phyloP scores from a whole-genome alignment of 345 rosid genomes.

The Hevea brasiliensis region DNA sequence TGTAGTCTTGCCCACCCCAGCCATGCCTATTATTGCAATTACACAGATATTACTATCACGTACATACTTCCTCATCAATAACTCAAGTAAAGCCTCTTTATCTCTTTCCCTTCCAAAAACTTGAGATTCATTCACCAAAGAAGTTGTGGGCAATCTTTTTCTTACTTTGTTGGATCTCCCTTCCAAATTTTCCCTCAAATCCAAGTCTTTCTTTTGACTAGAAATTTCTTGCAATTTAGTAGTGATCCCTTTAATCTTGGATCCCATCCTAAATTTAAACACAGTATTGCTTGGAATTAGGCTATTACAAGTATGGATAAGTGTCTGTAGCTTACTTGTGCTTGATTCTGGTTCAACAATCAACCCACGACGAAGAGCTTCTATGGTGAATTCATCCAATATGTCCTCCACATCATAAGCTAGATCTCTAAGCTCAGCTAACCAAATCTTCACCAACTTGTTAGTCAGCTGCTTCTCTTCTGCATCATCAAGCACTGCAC shows the following conservation, averaged over 20 bases:
- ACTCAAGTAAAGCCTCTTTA: not conserved
- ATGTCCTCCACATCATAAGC: conserved; percentile 26
- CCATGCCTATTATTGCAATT: conserved; percentile 29
- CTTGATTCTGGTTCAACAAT: not conserved
- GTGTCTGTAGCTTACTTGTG: not conserved
- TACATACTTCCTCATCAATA: not conserved
- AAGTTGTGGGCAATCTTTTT: conserved; percentile 9
- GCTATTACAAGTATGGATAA: not conserved
- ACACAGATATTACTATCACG: conserved; percentile 7
- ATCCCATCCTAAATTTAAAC: not conserved
- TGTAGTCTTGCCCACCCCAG: conserved; percentile 42
- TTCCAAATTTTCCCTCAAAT: conserved; percentile 9
- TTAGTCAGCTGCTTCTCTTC: conserved; percentile 21
- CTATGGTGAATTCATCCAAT: conserved; percentile 17
- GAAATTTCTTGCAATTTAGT: not conserved
- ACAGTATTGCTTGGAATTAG: not conserved
- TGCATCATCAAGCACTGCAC: conserved; percentile 18
- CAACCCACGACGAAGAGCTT: not conserved
- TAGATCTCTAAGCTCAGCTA: conserved; percentile 19
- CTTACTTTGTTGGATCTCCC: not conserved
- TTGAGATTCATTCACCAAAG: conserved; percentile 3
- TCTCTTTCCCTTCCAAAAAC: conserved; percentile 37
- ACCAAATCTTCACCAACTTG: conserved; percentile 14
- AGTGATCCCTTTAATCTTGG: not conserved
- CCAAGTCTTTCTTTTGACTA: not conserved